Evolutionary conservation across 768 basidiomycete species (phyloP).

Genomic region (Pilatotrama ljubarskyi): DNA sequence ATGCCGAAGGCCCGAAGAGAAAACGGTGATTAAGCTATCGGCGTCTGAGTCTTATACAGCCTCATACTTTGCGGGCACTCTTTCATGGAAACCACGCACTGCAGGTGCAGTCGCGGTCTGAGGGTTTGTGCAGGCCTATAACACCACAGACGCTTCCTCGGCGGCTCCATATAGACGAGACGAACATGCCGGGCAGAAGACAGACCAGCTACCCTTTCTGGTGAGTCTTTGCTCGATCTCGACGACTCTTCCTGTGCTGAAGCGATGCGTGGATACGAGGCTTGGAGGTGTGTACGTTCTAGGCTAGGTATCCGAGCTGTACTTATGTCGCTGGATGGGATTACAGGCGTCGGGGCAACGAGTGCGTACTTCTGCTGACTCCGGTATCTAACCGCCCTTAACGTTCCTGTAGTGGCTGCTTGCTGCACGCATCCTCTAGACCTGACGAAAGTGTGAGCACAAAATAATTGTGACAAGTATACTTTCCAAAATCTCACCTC

Average conservation of each 20-base stretch:
- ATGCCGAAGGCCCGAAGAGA: conserved; percentile 9
- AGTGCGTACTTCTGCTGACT: conserved; percentile 26
- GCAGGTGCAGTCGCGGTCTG: conserved; percentile 16
- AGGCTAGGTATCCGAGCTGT: not conserved
- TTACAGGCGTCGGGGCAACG: conserved; percentile 37
- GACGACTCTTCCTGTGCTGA: not conserved
- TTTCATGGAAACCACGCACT: conserved; percentile 20
- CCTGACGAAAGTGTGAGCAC: conserved; percentile 77
- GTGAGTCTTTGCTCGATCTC: conserved; percentile 21
- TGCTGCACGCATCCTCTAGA: conserved; percentile 82
- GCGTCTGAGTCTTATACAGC: conserved; percentile 1
- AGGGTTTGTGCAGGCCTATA: conserved; percentile 8
- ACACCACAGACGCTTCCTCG: not conserved
- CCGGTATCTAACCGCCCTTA: not conserved
- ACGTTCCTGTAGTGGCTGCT: conserved; percentile 61
- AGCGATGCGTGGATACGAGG: conserved; percentile 19
- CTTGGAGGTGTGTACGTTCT: conserved; percentile 34
- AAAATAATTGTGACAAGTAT: not conserved
- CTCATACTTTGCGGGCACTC: conserved; percentile 3
- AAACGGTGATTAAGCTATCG: conserved; percentile 5
- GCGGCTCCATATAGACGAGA: not conserved
- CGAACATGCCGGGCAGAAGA: conserved; percentile 13
- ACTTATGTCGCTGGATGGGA: not conserved
- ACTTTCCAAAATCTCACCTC: not conserved
- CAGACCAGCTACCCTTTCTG: conserved; percentile 32